Base-by-base conservation (phyloP, 169 alveolate genomes). In the Cryptosporidium canis region DNA sequence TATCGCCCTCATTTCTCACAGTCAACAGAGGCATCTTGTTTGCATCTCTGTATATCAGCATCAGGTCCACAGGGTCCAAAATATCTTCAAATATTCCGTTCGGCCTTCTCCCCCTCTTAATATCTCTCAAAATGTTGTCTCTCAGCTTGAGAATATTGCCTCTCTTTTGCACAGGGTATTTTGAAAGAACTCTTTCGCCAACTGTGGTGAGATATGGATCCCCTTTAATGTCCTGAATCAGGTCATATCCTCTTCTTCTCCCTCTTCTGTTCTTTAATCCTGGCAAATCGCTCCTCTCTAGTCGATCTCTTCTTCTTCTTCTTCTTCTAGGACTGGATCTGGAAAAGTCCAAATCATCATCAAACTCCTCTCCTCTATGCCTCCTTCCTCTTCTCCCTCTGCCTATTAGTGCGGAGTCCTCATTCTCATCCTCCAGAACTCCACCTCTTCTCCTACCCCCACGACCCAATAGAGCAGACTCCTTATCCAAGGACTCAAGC, bases 161-260 rank as follows among this genome's bases (percentile, higher is more conserved):
- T 16, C 68, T 70, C 37, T 53, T 70, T 5, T 70, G 2, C 6
- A 3, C 44, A 9, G 84, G 84, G 37, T 70, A 70, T 14, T 70
- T 70, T 48, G 68, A 70, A n/a, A 70, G 84, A 16, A 70, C 64
- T 37, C 84, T 70, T 47, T 70, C 84, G 9, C 67, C 67, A 9
- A 70, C 35, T 29, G 84, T 70, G 21, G 37, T 70, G 12, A 70
- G 47, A 18, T 70, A 70, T 12, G 84, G 84, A 48, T 70, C 84
- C 9, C 84, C 84, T 1, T 55, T 51, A 6, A 70, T 70, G 4
- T 35, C 48, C 44, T 58, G 58, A 55, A 70, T 70, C 35, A 48
- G 7, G 21, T 70, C 84, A 51, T 70, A 70, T 0, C 84, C 84
- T 70, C 84, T 70, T 51, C 67, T 51, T 21, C 51, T 27, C 4